Base-by-base conservation (phyloP, 2,329 filamentous ascomycete species). In the Sclerotiophoma versabilis region DNA sequence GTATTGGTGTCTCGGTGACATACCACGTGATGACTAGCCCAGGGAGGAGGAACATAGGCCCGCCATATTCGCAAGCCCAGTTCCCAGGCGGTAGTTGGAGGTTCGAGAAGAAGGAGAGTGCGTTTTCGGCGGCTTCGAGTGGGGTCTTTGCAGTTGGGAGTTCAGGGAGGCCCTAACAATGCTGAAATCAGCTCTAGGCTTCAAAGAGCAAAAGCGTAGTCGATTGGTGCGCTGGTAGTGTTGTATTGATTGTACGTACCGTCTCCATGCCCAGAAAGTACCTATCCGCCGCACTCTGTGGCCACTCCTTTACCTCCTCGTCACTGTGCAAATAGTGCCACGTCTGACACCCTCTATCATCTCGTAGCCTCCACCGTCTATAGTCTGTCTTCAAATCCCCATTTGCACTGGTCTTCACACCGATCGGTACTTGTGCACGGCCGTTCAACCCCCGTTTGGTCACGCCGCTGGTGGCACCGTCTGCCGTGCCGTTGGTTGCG, bases 31-130 rank as follows among this genome's bases (percentile, higher is more conserved):
- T 86, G 58, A 97, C 86, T 19, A 96, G 74, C 37, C 93, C 91
- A 0, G 93, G 92, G 1, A 98, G 81, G 32, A 98, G 84, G 71
- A 99, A 99, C 91, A 97, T 93, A 4, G 95, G 95, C 0, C 95
- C 95, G 49, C 95, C 95, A 78, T 99, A 99, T 74, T 99, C 95
- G 78, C 93, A 98, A 5, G 83, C 95, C 95, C 95, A 99, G 70
- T 97, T 91, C 5, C 95, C 95, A 0, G 91, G 89, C 12, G 89
- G 87, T 1, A 97, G 82, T 74, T 99, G 95, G 20, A 98, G 84
- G 59, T 93, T 85, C 52, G 93, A 90, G 79, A 96, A 96, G 80
- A 96, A 98, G 3, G 84, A 80, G 48, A 98, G 82, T 30, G 89
- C 92, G 77, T 99, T 99, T 55, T 83, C 81, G 3, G 91, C 92